Percentiles rank a stretch among this genome's conserved stretches.
These are phyloP conservation scores for Euphorbia tirucalli DNA, from an alignment of 345 rosid genomes.

Conservation along the genomic window DNA sequence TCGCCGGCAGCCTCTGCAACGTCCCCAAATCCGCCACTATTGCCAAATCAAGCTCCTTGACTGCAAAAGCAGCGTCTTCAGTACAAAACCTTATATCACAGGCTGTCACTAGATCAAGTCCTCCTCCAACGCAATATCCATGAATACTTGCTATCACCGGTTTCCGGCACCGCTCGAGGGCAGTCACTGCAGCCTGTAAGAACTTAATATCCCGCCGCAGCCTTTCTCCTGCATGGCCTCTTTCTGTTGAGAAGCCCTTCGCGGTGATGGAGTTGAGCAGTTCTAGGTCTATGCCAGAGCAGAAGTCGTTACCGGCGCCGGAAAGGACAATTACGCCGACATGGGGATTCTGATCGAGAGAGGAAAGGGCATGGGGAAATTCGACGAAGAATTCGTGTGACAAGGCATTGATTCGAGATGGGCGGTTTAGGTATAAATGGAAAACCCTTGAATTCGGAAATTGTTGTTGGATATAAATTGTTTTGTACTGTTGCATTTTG, in stretches of 20 bases:
- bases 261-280: slow-evolving; percentile 26
- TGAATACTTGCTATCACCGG: slow-evolving; percentile 67
- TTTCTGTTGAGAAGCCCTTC: slow-evolving; percentile 31
- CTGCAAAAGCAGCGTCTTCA: slow-evolving; percentile 57
- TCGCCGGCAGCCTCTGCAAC: no score
- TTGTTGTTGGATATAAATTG: slow-evolving; percentile 41
- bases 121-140: slow-evolving; percentile 81
- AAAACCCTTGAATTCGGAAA: slow-evolving; percentile 44
- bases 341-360: slow-evolving; percentile 64
- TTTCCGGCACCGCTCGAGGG: slow-evolving; percentile 75
- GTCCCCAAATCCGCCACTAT: slow-evolving; percentile 80
- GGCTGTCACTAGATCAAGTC: slow-evolving; percentile 61
- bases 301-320: slow-evolving; percentile 72
- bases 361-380: slow-evolving; percentile 53
- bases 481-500: slow-evolving; percentile 42
- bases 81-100: slow-evolving; percentile 74
- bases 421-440: slow-evolving; percentile 57
- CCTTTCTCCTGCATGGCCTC: slow-evolving; percentile 47
- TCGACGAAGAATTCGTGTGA: slow-evolving; percentile 63
- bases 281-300: slow-evolving; percentile 70
- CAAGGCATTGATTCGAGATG: slow-evolving; percentile 58
- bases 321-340: slow-evolving; percentile 53
- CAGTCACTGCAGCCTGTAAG: slow-evolving; percentile 65
- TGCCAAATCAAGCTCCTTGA: slow-evolving; percentile 68
- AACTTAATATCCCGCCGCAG: slow-evolving; percentile 51